phyloP scores from a whole-genome alignment of 768 basidiomycete genomes.

The Leccinum incarnatum region DNA sequence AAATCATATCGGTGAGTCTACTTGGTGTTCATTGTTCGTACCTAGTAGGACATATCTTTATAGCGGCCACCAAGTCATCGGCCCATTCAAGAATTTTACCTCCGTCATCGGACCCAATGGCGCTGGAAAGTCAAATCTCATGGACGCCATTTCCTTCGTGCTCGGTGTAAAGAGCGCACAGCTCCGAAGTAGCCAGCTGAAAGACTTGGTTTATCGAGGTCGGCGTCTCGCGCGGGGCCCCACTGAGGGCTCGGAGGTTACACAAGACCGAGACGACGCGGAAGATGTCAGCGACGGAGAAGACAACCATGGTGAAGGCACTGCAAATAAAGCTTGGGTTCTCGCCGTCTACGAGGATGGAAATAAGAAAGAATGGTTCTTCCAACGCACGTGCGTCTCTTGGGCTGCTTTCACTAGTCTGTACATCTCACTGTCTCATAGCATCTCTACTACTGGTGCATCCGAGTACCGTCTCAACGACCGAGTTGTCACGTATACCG shows the following conservation, averaged over 20 bases:
- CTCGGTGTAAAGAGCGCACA: conserved; percentile 94
- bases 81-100: conserved; percentile 91
- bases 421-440: conserved; percentile 30
- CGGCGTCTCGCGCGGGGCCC: conserved; percentile 56
- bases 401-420: background rate
- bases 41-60: conserved; percentile 3
- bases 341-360: conserved; percentile 84
- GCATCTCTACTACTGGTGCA: conserved; percentile 82
- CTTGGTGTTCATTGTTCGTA: background rate
- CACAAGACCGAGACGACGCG: conserved; percentile 44
- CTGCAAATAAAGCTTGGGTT: conserved; percentile 94
- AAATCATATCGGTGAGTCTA: conserved; percentile 80
- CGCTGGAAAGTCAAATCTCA: conserved; percentile 97
- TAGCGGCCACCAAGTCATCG: conserved; percentile 81
- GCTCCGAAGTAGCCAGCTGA: conserved; percentile 88
- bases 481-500: conserved; percentile 76
- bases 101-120: conserved; percentile 99
- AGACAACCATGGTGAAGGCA: conserved; percentile 66
- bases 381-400: conserved; percentile 82
- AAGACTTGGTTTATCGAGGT: conserved; percentile 96
- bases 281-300: conserved; percentile 47
- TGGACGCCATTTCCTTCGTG: conserved; percentile 99
- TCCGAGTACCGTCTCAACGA: conserved; percentile 91
- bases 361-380: conserved; percentile 79
- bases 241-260: conserved; percentile 42